phyloP scores from a whole-genome alignment of 805 yeast species.

The Cyberlindnera saturnus region DNA sequence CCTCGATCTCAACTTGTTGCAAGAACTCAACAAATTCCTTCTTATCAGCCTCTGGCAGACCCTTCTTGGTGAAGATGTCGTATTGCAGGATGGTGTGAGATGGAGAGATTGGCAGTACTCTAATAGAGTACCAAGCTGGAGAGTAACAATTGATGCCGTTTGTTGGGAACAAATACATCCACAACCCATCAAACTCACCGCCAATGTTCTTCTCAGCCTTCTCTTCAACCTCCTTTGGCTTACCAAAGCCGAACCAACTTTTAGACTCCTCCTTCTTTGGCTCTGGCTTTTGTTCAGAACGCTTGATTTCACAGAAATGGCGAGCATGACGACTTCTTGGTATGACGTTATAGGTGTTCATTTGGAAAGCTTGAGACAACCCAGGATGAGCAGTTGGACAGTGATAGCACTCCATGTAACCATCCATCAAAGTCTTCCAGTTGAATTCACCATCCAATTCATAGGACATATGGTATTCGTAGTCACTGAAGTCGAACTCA shows the following conservation, averaged over 20 bases:
- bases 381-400: slow-evolving; percentile 68
- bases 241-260: slow-evolving; percentile 50
- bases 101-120: slow-evolving; percentile 51
- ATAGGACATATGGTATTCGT: slow-evolving; percentile 59
- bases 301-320: slow-evolving; percentile 51
- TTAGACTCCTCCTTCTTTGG: slow-evolving; percentile 26
- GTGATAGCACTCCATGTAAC: slow-evolving; percentile 63
- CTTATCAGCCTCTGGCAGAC: slow-evolving; percentile 43
- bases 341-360: slow-evolving; percentile 61
- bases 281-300: slow-evolving; percentile 21
- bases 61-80: slow-evolving; percentile 57
- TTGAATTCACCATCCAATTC: slow-evolving; percentile 59
- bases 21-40: slow-evolving; percentile 59
- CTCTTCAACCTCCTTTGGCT: slow-evolving; percentile 22
- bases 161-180: slow-evolving; percentile 57
- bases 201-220: slow-evolving; percentile 42
- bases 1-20: slow-evolving; percentile 58
- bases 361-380: slow-evolving; percentile 46
- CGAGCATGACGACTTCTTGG: slow-evolving; percentile 55
- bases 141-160: slow-evolving; percentile 61
- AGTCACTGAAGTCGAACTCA: slow-evolving; percentile 54
- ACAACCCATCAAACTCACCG: slow-evolving; percentile 55
- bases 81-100: slow-evolving; percentile 52
- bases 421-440: slow-evolving; percentile 65
- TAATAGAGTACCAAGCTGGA: slow-evolving; percentile 60